Evolutionary conservation across 352 stramenopile species (phyloP).

Genomic region (Pythium diclinum): DNA sequence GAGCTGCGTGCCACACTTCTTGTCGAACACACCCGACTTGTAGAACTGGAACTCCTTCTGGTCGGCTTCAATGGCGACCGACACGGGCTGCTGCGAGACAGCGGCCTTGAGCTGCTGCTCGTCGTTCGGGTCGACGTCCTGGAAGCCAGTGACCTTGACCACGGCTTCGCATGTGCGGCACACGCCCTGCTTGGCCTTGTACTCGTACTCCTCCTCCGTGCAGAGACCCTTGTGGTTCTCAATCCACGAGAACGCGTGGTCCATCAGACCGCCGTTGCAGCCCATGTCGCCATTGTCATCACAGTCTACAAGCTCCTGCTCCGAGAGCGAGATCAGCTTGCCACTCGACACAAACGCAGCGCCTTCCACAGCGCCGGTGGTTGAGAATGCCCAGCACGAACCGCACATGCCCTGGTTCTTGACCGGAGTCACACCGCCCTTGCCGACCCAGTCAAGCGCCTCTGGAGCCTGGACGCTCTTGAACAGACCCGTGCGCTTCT

Average conservation of each 20-base stretch:
- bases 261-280: slow-evolving; percentile 97
- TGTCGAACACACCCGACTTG: slow-evolving; percentile 89
- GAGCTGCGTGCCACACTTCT: slow-evolving; percentile 87
- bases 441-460: slow-evolving; percentile 92
- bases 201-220: slow-evolving; percentile 95
- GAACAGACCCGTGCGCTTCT: slow-evolving; percentile 34
- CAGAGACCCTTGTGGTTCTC: slow-evolving; percentile 91
- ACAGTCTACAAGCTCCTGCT: slow-evolving; percentile 98
- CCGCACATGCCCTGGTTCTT: slow-evolving; percentile 97
- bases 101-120: slow-evolving; percentile 86
- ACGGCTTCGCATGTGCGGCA: slow-evolving; percentile 83
- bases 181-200: slow-evolving; percentile 71
- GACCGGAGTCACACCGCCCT: slow-evolving; percentile 94
- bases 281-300: slow-evolving; percentile 93
- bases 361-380: slow-evolving; percentile 97
- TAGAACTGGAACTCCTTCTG: slow-evolving; percentile 97
- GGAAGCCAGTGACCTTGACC: slow-evolving; percentile 85
- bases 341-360: slow-evolving; percentile 92
- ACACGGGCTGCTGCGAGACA: slow-evolving; percentile 92
- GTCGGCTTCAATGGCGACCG: slow-evolving; percentile 93
- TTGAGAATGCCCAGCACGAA: slow-evolving; percentile 97
- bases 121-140: slow-evolving; percentile 85
- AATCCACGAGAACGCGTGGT: slow-evolving; percentile 96
- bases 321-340: slow-evolving; percentile 91
- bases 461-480: slow-evolving; percentile 51